Percentiles rank a stretch among this genome's conserved stretches.
phyloP scores from a whole-genome alignment of 2,329 filamentous ascomycete species.

The Decorospora gaudefroyi region DNA sequence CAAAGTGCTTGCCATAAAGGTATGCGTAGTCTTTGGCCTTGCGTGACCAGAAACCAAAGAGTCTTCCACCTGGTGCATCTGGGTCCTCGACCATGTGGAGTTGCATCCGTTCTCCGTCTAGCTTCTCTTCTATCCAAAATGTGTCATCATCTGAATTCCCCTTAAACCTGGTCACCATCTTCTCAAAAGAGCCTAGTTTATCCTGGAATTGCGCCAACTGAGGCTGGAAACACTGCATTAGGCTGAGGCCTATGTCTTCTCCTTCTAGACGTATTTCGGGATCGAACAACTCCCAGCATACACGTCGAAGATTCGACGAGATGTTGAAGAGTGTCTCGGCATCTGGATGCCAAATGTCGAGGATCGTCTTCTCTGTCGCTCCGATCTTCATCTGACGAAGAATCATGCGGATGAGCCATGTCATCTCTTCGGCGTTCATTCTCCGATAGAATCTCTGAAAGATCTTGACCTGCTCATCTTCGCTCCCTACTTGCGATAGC shows the following conservation, averaged over 20 bases:
- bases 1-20: constrained; percentile 78
- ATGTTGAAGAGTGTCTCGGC: constrained; percentile 73
- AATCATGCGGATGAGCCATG: constrained; percentile 94
- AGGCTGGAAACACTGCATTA: constrained; percentile 97
- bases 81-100: constrained; percentile 84
- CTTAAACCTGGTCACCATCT: constrained; percentile 72
- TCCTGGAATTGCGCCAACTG: constrained; percentile 93
- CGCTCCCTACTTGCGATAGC: constrained; percentile 73
- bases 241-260: constrained; percentile 71
- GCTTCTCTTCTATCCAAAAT: constrained; percentile 98
- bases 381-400: constrained; percentile 75
- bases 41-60: constrained; percentile 89
- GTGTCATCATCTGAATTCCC: constrained; percentile 70
- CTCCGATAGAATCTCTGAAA: constrained; percentile 81
- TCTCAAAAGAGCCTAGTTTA: constrained; percentile 69
- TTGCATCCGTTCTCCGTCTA: constrained; percentile 97
- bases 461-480: constrained; percentile 81
- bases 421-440: constrained; percentile 92
- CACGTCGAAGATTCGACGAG: constrained; percentile 83
- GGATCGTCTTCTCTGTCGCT: constrained; percentile 85
- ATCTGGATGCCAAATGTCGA: constrained; percentile 66
- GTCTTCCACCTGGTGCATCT: constrained; percentile 67
- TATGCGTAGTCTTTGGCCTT: constrained; percentile 97
- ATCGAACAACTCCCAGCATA: constrained; percentile 92
- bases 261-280: constrained; percentile 72